Conservation (phyloP, 192 early-diverging fungal genomes). For the Coemansia interrupta region DNA sequence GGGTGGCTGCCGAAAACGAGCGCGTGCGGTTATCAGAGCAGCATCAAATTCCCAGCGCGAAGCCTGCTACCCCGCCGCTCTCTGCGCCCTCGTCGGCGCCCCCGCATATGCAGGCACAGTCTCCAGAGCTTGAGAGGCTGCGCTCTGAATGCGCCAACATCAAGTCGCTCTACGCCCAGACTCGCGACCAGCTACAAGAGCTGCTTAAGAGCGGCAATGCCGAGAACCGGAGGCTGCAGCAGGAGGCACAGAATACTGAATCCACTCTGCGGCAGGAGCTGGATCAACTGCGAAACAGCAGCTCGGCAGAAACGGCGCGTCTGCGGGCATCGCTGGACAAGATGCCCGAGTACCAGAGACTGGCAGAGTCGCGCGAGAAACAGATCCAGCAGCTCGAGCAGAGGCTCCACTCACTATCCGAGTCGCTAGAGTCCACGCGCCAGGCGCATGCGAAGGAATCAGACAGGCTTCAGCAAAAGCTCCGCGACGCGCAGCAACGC, state of each 20-base stretch:
- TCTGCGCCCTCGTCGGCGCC: not conserved
- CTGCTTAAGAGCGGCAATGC: conserved; percentile 24
- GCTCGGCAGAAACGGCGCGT: not conserved
- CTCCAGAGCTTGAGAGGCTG: conserved; percentile 19
- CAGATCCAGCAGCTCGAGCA: conserved; percentile 14
- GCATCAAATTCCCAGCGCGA: not conserved
- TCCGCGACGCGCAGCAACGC: conserved; percentile 5
- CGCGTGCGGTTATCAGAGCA: conserved; percentile 23
- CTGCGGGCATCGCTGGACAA: conserved; percentile 10
- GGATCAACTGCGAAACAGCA: conserved; percentile 1
- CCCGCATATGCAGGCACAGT: conserved; percentile 1
- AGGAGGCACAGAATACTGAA: conserved; percentile 7
- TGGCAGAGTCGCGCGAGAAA: conserved; percentile 9
- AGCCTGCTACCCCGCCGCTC: no score
- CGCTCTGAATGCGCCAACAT: conserved; percentile 40
- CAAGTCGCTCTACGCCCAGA: conserved; percentile 49
- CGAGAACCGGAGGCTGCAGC: conserved; percentile 16
- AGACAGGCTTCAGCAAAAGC: not conserved
- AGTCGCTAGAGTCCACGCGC: conserved; percentile 5
- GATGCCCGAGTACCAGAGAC: conserved; percentile 4
- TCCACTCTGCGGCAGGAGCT: conserved; percentile 12
- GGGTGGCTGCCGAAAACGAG: conserved; percentile 46
- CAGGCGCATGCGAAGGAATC: conserved; percentile 4
- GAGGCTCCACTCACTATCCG: not conserved
- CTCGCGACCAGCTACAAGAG: conserved; percentile 50